Percentiles rank a stretch among this genome's conserved stretches.
Conservation (phyloP, 257 asterid genomes). For the Rauvolfia tetraphylla region DNA sequence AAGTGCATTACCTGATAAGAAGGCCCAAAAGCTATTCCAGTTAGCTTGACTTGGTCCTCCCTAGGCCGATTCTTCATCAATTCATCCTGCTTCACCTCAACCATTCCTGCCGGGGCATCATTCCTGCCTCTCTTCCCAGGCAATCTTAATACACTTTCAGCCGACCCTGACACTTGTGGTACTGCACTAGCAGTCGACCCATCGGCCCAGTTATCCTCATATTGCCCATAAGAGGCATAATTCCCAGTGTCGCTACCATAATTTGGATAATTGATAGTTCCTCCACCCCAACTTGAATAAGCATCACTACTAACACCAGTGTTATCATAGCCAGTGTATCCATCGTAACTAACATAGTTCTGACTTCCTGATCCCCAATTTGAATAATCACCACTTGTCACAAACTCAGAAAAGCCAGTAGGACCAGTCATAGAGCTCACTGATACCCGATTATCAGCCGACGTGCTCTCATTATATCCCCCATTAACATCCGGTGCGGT, state of each 20-base stretch:
- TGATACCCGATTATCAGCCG: slow-evolving; percentile 21
- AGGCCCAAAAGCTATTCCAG: slow-evolving; percentile 97
- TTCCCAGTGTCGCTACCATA: slow-evolving; percentile 32
- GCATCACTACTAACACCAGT: slow-evolving; percentile 26
- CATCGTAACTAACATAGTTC: slow-evolving; percentile 31
- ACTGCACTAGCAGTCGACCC: slow-evolving; percentile 22
- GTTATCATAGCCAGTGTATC: slow-evolving; percentile 23
- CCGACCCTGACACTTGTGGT: slow-evolving; percentile 39
- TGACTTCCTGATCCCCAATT: slow-evolving; percentile 33
- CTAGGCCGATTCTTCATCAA: slow-evolving; percentile 87
- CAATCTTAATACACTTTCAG: slow-evolving; percentile 39
- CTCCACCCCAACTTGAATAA: slow-evolving; percentile 36
- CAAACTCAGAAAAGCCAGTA: slow-evolving; percentile 16
- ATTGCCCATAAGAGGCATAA: slow-evolving; percentile 35
- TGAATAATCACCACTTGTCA: slow-evolving; percentile 28
- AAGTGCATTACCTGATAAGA: slow-evolving; percentile 58
- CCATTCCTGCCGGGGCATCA: slow-evolving; percentile 45
- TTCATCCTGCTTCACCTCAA: slow-evolving; percentile 96
- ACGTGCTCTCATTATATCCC: slow-evolving; percentile 26
- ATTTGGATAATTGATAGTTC: slow-evolving; percentile 21
- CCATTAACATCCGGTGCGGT: slow-evolving; percentile 23
- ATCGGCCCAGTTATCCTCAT: slow-evolving; percentile 43
- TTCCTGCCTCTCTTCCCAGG: slow-evolving; percentile 75
- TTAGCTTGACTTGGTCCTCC: slow-evolving; percentile 73
- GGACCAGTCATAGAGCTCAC: slow-evolving; percentile 19